Evolutionary conservation across 768 basidiomycete species (phyloP).

Genomic region (Chalciporus sphaerocephalus): DNA sequence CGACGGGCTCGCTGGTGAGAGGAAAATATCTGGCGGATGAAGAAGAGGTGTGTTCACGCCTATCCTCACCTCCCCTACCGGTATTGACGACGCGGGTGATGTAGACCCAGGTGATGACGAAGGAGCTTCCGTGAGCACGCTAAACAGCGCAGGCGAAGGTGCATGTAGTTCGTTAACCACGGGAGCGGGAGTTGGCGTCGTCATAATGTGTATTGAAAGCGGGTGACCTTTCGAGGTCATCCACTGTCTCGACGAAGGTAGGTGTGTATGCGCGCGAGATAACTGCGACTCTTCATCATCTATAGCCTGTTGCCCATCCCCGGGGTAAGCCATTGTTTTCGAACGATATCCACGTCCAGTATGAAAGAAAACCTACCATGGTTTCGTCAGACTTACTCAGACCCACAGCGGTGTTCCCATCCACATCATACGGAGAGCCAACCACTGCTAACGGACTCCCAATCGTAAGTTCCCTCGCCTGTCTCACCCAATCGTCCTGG

Average conservation of each 20-base stretch:
- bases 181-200: conserved; percentile 3
- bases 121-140: conserved; percentile 22
- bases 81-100: conserved; percentile 14
- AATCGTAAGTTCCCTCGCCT: conserved; percentile 64
- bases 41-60: background rate
- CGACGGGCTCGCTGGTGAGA: conserved; percentile 26
- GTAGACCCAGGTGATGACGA: conserved; percentile 19
- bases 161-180: conserved; percentile 2
- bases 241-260: conserved; percentile 11
- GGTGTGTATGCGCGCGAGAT: conserved; percentile 11
- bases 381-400: conserved; percentile 34
- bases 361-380: conserved; percentile 39
- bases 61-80: conserved; percentile 1
- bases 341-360: background rate
- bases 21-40: conserved; percentile 27
- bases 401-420: background rate
- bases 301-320: conserved; percentile 16
- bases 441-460: conserved; percentile 20
- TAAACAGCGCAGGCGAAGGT: conserved; percentile 22
- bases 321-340: conserved; percentile 9
- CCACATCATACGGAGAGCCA: conserved; percentile 6
- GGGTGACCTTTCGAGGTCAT: conserved; percentile 14
- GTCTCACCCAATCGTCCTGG: conserved; percentile 74
- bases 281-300: conserved; percentile 20
- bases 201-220: conserved; percentile 26